Percentiles rank a stretch among this genome's conserved stretches.
phyloP scores from a whole-genome alignment of 768 basidiomycete genomes.

The Sarcodon aspratus region DNA sequence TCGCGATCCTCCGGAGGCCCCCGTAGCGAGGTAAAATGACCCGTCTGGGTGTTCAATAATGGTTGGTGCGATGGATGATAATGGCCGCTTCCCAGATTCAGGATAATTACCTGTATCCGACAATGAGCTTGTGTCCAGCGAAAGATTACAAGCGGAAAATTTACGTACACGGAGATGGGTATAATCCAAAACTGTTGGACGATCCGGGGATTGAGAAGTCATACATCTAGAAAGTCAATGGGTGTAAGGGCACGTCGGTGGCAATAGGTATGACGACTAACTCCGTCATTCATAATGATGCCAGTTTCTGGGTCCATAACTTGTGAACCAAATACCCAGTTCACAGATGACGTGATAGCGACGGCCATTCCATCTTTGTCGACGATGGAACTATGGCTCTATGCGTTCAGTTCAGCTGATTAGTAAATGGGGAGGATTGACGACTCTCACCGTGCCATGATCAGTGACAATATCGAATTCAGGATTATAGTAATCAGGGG shows the following conservation, averaged over 20 bases:
- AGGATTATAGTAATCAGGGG: constrained; percentile 75
- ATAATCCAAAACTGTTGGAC: constrained; percentile 78
- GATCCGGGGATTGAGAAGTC: constrained; percentile 83
- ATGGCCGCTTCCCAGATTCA: constrained; percentile 74
- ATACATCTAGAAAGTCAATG: constrained; percentile 46
- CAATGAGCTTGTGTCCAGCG: neutral
- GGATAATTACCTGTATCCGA: constrained; percentile 69
- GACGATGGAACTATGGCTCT: constrained; percentile 80
- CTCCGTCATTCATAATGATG: constrained; percentile 83
- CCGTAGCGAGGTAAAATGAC: constrained; percentile 60
- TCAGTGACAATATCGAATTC: constrained; percentile 67
- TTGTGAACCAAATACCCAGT: constrained; percentile 79
- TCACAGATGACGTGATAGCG: constrained; percentile 80
- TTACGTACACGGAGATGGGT: constrained; percentile 64
- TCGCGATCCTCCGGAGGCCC: constrained; percentile 80
- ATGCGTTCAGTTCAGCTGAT: neutral
- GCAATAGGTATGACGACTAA: constrained; percentile 11
- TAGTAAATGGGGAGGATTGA: neutral
- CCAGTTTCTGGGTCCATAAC: constrained; percentile 85
- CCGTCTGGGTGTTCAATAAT: constrained; percentile 74
- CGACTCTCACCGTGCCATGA: constrained; percentile 69
- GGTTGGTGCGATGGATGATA: constrained; percentile 76
- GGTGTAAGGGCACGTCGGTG: neutral
- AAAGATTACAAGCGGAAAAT: constrained; percentile 1
- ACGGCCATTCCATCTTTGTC: constrained; percentile 86